Base-by-base conservation (phyloP, 2,329 filamentous ascomycete genomes). In the Pseudocercospora fuligena region DNA sequence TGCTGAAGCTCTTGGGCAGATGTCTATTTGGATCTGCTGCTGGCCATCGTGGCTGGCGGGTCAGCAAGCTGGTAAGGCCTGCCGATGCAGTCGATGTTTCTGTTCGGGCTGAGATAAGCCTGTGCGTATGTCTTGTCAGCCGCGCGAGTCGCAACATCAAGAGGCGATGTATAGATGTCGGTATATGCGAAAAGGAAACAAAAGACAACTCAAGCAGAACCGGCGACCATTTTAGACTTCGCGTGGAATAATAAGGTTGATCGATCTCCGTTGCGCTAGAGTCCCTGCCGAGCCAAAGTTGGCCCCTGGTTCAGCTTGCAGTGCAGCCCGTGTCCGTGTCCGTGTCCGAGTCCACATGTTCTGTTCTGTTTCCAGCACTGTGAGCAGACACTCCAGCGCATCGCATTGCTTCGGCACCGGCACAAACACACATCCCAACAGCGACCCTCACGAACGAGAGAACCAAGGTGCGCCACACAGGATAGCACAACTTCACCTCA, bases 1-100 rank as follows among this genome's bases (percentile, higher is more conserved):
- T 66, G 46, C 67, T 63, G 60, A 66, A 69, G 62, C 57, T 47
- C 59, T 62, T 65, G 33, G 57, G 31, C 23, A 29, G 5, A 36
- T 31, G 46, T 27, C n/a, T 49, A 56, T 19, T 14, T 31, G 11
- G 23, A 31, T 51, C 29, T 40, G 56, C 12, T 23, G 43, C 25
- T 33, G 27, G 46, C 47, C 31, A 63, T 46, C 1, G 9, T 63
- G 21, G 23, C 33, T 40, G 49, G 60, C 60, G 36, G 21, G 46
- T 43, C 49, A 25, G 40, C 21, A 36, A 54, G 49, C 49, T 46
- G 60, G 12, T 40, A 9, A 63, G 43, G 47, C 27, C 14, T 56
- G 60, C 46, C 9, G 27, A 21, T 51, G 46, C 60, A 25, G 46
- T n/a, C 4, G 6, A 21, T 29, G 19, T 6, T 58, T 29, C 9